A percentile compares a stretch with the other conserved stretches of the same genome.
phyloP scores from a whole-genome alignment of 768 basidiomycete species.

The Xerocomus potaroensis region DNA sequence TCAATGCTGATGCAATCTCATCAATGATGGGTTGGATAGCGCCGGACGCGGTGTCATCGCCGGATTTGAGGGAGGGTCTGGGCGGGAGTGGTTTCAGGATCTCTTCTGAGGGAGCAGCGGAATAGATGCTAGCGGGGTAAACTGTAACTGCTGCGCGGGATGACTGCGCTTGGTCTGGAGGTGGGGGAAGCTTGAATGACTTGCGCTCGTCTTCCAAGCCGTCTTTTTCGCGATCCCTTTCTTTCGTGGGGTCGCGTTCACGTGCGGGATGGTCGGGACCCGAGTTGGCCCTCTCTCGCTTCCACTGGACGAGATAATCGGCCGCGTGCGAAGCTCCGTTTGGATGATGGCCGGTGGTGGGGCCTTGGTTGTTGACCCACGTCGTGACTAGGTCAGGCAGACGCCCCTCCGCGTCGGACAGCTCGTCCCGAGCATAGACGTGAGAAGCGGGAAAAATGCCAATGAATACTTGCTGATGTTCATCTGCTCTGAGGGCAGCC shows the following conservation, averaged over 20 bases:
- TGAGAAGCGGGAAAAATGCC: slow-evolving; percentile 93
- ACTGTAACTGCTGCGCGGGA: slow-evolving; percentile 69
- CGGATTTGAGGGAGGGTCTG: slow-evolving; percentile 90
- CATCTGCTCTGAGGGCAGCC: slow-evolving; percentile 59
- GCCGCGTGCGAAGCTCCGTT: slow-evolving; percentile 38
- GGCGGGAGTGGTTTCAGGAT: slow-evolving; percentile 75
- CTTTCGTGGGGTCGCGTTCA: slow-evolving; percentile 36
- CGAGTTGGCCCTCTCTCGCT: slow-evolving; percentile 30
- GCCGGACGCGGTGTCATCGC: slow-evolving; percentile 88
- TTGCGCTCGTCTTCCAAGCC: slow-evolving; percentile 57
- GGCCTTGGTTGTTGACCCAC: slow-evolving; percentile 36
- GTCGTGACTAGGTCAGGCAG: slow-evolving; percentile 71
- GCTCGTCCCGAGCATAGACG: slow-evolving; percentile 80
- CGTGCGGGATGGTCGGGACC: slow-evolving; percentile 22
- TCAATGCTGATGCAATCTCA: slow-evolving; percentile 92
- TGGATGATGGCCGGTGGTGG: slow-evolving; percentile 29
- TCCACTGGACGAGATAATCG: slow-evolving; percentile 45
- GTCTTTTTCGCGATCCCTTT: slow-evolving; percentile 60
- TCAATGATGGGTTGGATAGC: slow-evolving; percentile 86
- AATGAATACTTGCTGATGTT: slow-evolving; percentile 84
- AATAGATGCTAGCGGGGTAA: slow-evolving; percentile 72
- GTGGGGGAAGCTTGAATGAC: slow-evolving; percentile 69
- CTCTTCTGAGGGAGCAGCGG: slow-evolving; percentile 64
- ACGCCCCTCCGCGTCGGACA: slow-evolving; percentile 83
- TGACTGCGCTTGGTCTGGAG: slow-evolving; percentile 70